Evolutionary conservation across 2,329 filamentous ascomycete species (phyloP), one percentile per base, ranked within the genome.

Genomic region (Clarireedia homoeocarpa): DNA sequence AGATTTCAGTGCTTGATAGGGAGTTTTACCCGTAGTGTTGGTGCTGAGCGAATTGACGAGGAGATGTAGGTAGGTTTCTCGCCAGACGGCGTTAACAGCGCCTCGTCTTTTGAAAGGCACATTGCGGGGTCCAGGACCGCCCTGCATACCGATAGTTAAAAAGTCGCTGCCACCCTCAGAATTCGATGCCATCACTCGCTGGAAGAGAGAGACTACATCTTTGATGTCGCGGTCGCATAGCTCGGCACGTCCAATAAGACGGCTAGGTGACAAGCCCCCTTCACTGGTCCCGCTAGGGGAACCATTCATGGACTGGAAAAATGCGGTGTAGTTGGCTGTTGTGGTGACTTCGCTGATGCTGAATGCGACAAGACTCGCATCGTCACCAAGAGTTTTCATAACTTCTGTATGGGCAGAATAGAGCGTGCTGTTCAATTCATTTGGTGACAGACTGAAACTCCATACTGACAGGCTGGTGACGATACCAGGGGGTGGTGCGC

Each of bases 51-150:
- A 48, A 17, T 39, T 17, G 14, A 49, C 48, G 10, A 34, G 30
- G 12, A 34, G 1, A 26, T 40, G 30, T n/a, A 24, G 9, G 26
- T 27, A 51, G 70, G 71, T 65, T 65, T 74, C 76, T 62, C 0
- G 68, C 56, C 47, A 42, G 64, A 59, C 39, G 75, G 75, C 1
- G 73, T 65, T 14, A 72, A 71, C 20, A 14, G 44, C 12, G 7
- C 44, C 44, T 6, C 0, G 75, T 69, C 14, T 63, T 73, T 15
- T 80, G 71, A 77, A 77, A 83, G 0, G 77, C 75, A 0, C 44
- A 38, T 49, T 14, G 12, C 24, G 17, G 3, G 47, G 47, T 15
- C 30, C 30, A 15, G 10, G 17, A 15, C 44, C 44, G 23, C 23
- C 44, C n/a, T 47, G 44, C 20, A 47, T 20, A 6, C 44, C 44